Percentiles rank a stretch among this genome's conserved stretches.
These are phyloP conservation scores for Rhododendron ovatum DNA, from an alignment of 148 eudicot genomes.

Conservation along the genomic window DNA sequence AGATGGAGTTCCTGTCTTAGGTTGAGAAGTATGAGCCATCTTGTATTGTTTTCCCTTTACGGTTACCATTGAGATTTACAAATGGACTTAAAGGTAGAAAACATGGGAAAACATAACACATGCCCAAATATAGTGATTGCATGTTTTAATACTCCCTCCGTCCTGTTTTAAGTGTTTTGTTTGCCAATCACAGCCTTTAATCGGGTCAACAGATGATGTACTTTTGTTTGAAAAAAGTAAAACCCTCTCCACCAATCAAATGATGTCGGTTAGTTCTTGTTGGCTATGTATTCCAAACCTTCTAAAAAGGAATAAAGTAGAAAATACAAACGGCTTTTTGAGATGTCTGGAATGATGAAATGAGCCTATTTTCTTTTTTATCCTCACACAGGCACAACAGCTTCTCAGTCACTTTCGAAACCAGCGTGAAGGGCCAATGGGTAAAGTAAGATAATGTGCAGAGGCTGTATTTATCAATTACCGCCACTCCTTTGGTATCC, in stretches of 20 bases:
- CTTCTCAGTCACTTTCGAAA: conserved; percentile 85
- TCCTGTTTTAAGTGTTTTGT: neutral
- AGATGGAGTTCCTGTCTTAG: neutral
- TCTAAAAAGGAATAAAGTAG: neutral
- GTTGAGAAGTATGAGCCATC: neutral
- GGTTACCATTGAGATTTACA: neutral
- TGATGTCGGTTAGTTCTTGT: neutral
- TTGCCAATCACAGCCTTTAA: neutral
- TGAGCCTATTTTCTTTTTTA: neutral
- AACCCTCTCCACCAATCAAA: neutral
- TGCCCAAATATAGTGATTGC: neutral
- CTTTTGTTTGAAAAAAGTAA: neutral
- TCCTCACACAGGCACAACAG: conserved; percentile 68
- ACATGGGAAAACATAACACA: neutral
- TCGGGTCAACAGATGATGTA: neutral
- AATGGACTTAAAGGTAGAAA: neutral
- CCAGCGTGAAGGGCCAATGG: conserved; percentile 69
- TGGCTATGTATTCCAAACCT: neutral
- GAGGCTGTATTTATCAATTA: neutral
- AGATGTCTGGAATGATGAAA: neutral
- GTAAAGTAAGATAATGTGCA: conserved; percentile 43
- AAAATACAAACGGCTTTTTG: neutral
- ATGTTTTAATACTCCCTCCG: neutral
- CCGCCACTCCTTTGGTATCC: neutral
- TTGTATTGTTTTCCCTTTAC: neutral